Evolutionary conservation across 2,329 filamentous ascomycete genomes (phyloP).

Genomic region (Diplodia scrobiculata): DNA sequence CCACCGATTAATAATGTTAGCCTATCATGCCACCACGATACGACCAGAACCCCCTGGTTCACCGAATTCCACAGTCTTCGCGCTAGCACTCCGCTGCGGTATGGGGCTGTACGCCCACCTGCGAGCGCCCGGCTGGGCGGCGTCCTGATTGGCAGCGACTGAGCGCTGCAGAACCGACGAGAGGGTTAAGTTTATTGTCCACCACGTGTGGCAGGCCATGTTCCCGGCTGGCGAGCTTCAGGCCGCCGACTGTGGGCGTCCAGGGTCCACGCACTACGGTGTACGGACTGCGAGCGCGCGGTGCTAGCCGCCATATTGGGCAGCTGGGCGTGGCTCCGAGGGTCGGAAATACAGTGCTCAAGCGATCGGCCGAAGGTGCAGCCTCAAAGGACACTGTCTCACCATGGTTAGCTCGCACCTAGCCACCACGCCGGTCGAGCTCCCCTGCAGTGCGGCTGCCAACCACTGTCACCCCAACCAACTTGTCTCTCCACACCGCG

Average conservation of each 20-base stretch:
- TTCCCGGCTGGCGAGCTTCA: not conserved
- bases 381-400: conserved; percentile 1
- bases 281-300: not conserved
- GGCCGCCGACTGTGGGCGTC: not conserved
- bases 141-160: not conserved
- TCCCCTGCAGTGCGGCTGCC: not conserved
- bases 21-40: too few relatives aligned
- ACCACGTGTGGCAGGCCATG: conserved; percentile 1
- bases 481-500: not conserved
- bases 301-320: not conserved
- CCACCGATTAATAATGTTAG: too few relatives aligned
- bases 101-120: too few relatives aligned
- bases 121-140: too few relatives aligned
- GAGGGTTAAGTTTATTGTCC: conserved; percentile 18
- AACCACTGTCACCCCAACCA: not conserved
- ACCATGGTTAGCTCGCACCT: not conserved
- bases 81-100: too few relatives aligned
- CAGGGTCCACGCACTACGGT: not conserved
- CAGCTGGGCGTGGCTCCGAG: not conserved
- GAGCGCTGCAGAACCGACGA: not conserved
- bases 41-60: too few relatives aligned
- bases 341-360: not conserved
- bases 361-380: conserved; percentile 2
- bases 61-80: too few relatives aligned
- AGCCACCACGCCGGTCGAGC: conserved; percentile 3